A percentile compares a stretch with the other conserved stretches of the same genome.
Evolutionary conservation across 805 yeast species (phyloP).

Genomic region (Hanseniaspora meyeri): DNA sequence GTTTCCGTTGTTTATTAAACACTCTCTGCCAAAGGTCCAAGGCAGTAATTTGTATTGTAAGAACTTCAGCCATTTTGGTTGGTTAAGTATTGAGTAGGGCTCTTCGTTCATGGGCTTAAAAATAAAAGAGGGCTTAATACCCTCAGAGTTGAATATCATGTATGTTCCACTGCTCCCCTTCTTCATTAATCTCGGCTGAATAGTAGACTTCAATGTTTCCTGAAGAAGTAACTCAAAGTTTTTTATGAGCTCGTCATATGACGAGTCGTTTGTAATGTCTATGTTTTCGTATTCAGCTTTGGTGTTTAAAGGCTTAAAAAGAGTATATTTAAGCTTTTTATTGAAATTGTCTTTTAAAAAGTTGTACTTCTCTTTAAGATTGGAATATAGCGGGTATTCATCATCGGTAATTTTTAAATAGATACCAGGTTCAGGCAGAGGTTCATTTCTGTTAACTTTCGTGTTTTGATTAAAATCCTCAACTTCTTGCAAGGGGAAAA

Average conservation of each 20-base stretch:
- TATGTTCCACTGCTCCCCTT: slow-evolving; percentile 13
- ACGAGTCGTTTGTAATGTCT: neutral
- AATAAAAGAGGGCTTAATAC: neutral
- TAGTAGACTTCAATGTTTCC: neutral
- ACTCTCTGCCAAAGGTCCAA: slow-evolving; percentile 10
- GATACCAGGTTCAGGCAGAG: slow-evolving; percentile 9
- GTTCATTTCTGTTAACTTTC: neutral
- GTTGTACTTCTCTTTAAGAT: neutral
- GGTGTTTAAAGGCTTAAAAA: slow-evolving; percentile 3
- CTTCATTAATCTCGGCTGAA: slow-evolving; percentile 8
- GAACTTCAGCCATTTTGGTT: slow-evolving; percentile 12
- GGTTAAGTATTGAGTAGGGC: slow-evolving; percentile 4
- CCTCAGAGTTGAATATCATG: neutral
- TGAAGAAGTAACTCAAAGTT: neutral
- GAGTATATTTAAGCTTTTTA: slow-evolving; percentile 9
- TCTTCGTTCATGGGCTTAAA: slow-evolving; percentile 13
- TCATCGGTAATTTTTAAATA: slow-evolving; percentile 1
- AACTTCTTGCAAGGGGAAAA: neutral
- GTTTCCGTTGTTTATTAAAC: slow-evolving; percentile 7
- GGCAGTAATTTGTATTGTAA: slow-evolving; percentile 8
- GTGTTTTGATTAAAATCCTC: neutral
- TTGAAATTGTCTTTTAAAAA: neutral
- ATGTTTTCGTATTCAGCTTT: neutral
- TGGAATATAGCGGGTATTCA: neutral
- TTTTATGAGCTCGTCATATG: neutral